Conservation (phyloP, 257 asterid species). For the Cordia subcordata region DNA sequence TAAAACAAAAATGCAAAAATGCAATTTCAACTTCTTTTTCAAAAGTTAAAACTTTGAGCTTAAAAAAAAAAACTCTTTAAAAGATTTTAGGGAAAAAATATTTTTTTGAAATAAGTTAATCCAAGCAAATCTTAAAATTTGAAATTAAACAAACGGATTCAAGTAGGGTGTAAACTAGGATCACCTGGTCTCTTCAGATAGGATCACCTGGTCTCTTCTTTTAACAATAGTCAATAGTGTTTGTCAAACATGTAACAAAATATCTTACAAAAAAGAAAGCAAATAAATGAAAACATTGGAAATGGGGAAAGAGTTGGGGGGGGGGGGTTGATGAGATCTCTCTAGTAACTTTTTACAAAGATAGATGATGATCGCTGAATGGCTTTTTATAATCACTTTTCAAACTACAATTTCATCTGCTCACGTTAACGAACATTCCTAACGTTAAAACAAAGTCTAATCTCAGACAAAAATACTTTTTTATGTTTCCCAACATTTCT, state of each 20-base stretch:
- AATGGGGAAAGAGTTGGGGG: constrained; percentile 39
- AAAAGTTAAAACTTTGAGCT: too few relatives aligned
- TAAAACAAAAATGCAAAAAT: too few relatives aligned
- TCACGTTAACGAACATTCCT: constrained; percentile 39
- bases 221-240: constrained; percentile 35
- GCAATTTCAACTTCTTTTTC: too few relatives aligned
- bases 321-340: constrained; percentile 22
- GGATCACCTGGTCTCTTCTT: constrained; percentile 35
- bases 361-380: constrained; percentile 40
- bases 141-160: background rate
- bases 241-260: background rate
- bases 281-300: constrained; percentile 25
- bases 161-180: background rate
- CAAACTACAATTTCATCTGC: constrained; percentile 10
- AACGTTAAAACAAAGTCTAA: constrained; percentile 43
- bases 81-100: too few relatives aligned
- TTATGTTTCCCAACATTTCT: constrained; percentile 13
- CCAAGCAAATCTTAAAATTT: too few relatives aligned
- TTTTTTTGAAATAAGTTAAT: too few relatives aligned
- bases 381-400: constrained; percentile 15
- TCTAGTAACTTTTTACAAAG: constrained; percentile 37
- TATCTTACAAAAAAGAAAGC: background rate
- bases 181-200: too few relatives aligned
- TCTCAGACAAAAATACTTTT: constrained; percentile 27
- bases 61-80: too few relatives aligned